A percentile compares a stretch with the other conserved stretches of the same genome.
Conservation (phyloP, 192 early-diverging fungal species). For the Gigaspora rosea region DNA sequence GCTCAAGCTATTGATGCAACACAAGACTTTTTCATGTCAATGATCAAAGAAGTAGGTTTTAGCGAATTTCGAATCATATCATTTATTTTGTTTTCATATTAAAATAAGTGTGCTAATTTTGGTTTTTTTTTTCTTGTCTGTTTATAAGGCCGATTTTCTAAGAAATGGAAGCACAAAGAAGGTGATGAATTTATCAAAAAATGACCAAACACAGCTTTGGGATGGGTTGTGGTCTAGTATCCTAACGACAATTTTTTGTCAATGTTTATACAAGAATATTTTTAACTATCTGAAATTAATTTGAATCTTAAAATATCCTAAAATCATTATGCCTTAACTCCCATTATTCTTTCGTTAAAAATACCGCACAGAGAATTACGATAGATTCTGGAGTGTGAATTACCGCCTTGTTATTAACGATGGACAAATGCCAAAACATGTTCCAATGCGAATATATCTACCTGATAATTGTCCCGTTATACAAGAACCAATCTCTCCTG, state of each 20-base stretch:
- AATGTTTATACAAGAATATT: too few species aligned
- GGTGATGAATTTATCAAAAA: conserved; percentile 83
- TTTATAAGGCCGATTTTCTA: conserved; percentile 74
- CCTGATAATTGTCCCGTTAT: conserved; percentile 58
- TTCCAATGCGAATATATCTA: conserved; percentile 65
- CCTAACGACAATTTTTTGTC: not conserved
- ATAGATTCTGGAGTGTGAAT: conserved; percentile 67
- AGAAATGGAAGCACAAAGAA: conserved; percentile 80
- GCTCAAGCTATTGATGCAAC: conserved; percentile 56
- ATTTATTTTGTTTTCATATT: too few species aligned
- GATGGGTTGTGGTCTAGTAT: conserved; percentile 65
- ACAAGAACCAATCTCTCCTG: conserved; percentile 60
- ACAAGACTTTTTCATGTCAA: conserved; percentile 83
- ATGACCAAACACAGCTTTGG: conserved; percentile 81
- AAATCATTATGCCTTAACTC: not conserved
- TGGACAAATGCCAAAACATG: conserved; percentile 46
- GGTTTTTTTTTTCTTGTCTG: not conserved
- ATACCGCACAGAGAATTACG: conserved; percentile 48
- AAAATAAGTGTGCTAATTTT: too few species aligned
- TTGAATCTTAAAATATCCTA: not conserved
- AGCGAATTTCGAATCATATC: too few species aligned
- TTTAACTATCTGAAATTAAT: not conserved
- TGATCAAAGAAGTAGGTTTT: conserved; percentile 74
- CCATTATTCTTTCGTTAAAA: conserved; percentile 24
- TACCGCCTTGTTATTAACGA: conserved; percentile 52